Evolutionary conservation across 106 monocot genomes (phyloP).

Genomic region (Allium cepa): DNA sequence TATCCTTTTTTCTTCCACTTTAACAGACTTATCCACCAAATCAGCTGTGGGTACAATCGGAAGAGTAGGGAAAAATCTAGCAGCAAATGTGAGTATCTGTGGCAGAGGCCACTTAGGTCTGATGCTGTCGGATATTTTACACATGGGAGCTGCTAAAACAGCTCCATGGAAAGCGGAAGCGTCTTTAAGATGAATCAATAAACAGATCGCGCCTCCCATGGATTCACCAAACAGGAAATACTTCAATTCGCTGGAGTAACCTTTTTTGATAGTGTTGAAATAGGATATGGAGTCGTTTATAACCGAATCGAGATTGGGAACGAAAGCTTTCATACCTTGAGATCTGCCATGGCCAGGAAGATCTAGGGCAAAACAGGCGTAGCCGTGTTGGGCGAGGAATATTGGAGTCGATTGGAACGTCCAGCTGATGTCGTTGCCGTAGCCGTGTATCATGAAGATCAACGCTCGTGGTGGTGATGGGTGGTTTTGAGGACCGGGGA

Average conservation of each 20-base stretch:
- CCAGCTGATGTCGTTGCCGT: slow-evolving; percentile 97
- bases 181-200: slow-evolving; percentile 53
- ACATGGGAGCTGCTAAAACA: slow-evolving; percentile 81
- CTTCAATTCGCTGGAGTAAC: too few relatives aligned
- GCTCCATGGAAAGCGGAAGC: slow-evolving; percentile 33
- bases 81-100: slow-evolving; percentile 38
- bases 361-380: slow-evolving; percentile 74
- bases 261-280: slow-evolving; percentile 21
- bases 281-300: slow-evolving; percentile 30
- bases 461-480: slow-evolving; percentile 24
- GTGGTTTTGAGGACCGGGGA: slow-evolving; percentile 12
- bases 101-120: slow-evolving; percentile 73
- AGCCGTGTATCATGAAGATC: slow-evolving; percentile 86
- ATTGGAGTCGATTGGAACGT: slow-evolving; percentile 83
- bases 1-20: slow-evolving; percentile 51
- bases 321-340: slow-evolving; percentile 63
- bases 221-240: slow-evolving; percentile 77
- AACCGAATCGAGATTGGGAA: slow-evolving; percentile 59
- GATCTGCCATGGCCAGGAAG: slow-evolving; percentile 87
- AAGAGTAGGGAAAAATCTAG: slow-evolving; percentile 46
- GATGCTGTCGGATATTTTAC: slow-evolving; percentile 64
- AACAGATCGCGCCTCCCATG: slow-evolving; percentile 81
- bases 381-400: slow-evolving; percentile 66
- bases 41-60: slow-evolving; percentile 66
- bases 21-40: slow-evolving; percentile 69